Base-by-base conservation (phyloP, 2,329 filamentous ascomycete genomes). In the Fusarium marasasianum region DNA sequence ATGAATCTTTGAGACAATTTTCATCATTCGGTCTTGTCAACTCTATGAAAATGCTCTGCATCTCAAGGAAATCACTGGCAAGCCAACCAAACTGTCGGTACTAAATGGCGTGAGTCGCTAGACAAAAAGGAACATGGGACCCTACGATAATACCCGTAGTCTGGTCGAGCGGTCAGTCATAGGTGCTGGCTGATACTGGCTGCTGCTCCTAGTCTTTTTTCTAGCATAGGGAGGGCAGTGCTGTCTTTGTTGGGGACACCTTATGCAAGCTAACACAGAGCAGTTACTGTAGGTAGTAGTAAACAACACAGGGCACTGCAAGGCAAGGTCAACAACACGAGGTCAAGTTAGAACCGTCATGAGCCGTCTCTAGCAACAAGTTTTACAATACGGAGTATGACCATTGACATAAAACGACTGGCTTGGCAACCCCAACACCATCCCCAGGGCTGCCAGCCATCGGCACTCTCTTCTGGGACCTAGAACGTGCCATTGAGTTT, bases 141-240 rank as follows among this genome's bases (percentile, higher is more conserved):
- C 43, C 54, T 63, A 20, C 64, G 69, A 72, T 43, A 63, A 69
- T 41, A 69, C 48, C 57, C 66, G 66, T 69, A 63, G 64, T 67
- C 53, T 57, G n/a, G 54, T 50, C 35, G 51, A 53, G 66, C 65
- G 66, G 66, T 69, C 66, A 69, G 50, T 60, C 26, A 24, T 45
- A 61, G 38, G 37, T 47, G 29, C 18, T 45, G 29, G 60, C 18
- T 41, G 37, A 37, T 57, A 40, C 41, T 47, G 35, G 43, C 57
- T 50, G 41, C 24, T 57, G 47, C 50, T 66, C n/a, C 18, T 43
- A 54, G 55, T 22, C 31, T 31, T 63, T 69, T 26, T 31, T 50
- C 44, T 69, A 64, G 57, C 33, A 35, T 15, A 35, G 33, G 53
- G 37, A 69, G 53, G 35, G 58, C 51, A 47, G 51, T 69, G 64